Evolutionary conservation across 225 moss, liverwort and hornwort genomes (phyloP), one percentile per base, ranked within the genome.

Genomic region (Pseudisothecium myosuroides): DNA sequence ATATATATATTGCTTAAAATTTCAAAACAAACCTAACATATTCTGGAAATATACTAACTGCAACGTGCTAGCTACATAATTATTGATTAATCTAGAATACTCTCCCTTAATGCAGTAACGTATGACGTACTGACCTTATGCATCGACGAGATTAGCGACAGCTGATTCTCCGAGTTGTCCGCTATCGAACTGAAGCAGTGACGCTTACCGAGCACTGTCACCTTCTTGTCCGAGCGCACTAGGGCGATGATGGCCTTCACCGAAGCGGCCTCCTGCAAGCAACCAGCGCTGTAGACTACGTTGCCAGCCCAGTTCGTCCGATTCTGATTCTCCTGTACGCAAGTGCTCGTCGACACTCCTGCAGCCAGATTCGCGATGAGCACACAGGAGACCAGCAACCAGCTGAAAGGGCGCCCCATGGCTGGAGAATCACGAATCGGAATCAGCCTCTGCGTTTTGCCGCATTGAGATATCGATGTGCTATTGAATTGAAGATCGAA

Each of bases 111-210:
- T 11, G n/a, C n/a, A n/a, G 11, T 29, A 82, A 24, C 23, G 26
- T 4, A 52, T 54, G 37, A 66, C 18, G 11, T 12, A 60, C 74
- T 47, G 62, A 76, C 86, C 76, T 62, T 62, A 59, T 90, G 87
- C 90, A 94, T 78, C 12, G 56, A 75, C 56, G 72, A 73, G 47
- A 87, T 19, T 1, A 94, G 89, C 43, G 94, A 95, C 21, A 95
- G 49, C 80, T 91, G 92, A 62, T 85, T 89, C 87, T 90, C 41
- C 49, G 86, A 81, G 67, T 88, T 92, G 83, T 95, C 94, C 5
- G 95, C 92, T 6, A 95, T 93, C n/a, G 79, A 37, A 32, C 74
- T 95, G 89, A 94, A 95, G 66, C 94, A 64, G 88, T 95, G 95
- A 23, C 90, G 89, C 22, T 83, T 87, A 29, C 93, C 95, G 14